Evolutionary conservation across 805 yeast species (phyloP), one percentile per base, ranked within the genome.

Genomic region (Lachancea sp.): DNA sequence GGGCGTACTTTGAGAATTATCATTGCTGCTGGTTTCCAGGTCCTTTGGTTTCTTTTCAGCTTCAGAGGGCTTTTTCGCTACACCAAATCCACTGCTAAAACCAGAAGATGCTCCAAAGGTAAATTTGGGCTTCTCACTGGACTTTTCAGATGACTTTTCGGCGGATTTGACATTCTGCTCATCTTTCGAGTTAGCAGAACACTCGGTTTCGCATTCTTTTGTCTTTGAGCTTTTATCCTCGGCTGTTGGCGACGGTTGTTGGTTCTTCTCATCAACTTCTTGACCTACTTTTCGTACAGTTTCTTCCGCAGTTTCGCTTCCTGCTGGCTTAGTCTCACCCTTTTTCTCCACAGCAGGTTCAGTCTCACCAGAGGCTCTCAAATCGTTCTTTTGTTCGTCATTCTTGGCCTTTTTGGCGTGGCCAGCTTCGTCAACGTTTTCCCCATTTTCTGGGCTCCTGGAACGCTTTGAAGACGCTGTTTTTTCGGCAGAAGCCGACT

Each of bases 51-150:
- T 40, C 50, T 50, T 25, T 45, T 26, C 6, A 42, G 20, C 10
- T 22, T 35, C 41, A 36, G 45, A 22, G 27, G 33, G 20, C 2
- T 44, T 29, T 31, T 53, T 49, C 1, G 62, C 53, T 15, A 58
- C 45, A 2, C 57, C 60, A 38, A 67, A 59, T 1, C 69, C 67
- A 12, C 62, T 42, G 10, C 81, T 80, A 57, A 78, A 78, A 19
- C 70, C 55, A 0, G 81, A 70, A 2, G 73, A 58, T 1, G 78
- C 65, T 9, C 84, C 85, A 66, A 79, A 79, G 1, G 77, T 79
- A 59, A 74, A 77, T 51, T 70, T 72, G 18, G 78, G 73, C 26
- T 43, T 38, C n/a, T 15, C 44, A 16, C 7, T n/a, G 16, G 15
- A 13, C 26, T n/a, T 31, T 30, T 22, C 25, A 8, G 25, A 22